These are phyloP conservation scores for Penicillium sp. DNA, from an alignment of 2,329 filamentous ascomycete species.

Conservation along the genomic window DNA sequence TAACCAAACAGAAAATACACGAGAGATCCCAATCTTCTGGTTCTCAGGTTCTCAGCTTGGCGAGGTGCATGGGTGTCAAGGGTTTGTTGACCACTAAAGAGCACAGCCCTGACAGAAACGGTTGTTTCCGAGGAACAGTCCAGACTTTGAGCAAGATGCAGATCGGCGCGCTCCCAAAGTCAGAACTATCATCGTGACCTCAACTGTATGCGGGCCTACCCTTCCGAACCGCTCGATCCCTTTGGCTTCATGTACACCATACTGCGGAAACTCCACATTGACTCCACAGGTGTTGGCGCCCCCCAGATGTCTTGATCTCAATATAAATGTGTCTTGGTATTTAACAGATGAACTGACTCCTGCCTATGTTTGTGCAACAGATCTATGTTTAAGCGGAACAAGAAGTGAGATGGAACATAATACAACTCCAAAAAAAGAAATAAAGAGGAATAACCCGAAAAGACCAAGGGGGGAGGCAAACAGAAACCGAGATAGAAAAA, in stretches of 20 bases:
- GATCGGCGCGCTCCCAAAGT: slow-evolving; percentile 5
- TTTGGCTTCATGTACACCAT: slow-evolving; percentile 21
- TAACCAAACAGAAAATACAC: slow-evolving; percentile 13
- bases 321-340: not conserved
- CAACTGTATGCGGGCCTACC: slow-evolving; percentile 13
- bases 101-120: slow-evolving; percentile 29
- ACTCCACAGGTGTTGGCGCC: slow-evolving; percentile 10
- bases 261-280: slow-evolving; percentile 12
- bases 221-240: slow-evolving; percentile 20
- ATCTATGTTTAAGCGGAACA: not conserved
- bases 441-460: slow-evolving; percentile 2
- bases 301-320: not conserved
- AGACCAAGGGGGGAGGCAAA: not conserved
- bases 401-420: not conserved
- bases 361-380: not conserved
- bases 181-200: slow-evolving; percentile 11
- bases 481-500: not conserved
- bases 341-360: not conserved
- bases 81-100: slow-evolving; percentile 27
- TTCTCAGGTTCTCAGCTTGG: slow-evolving; percentile 34
- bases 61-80: slow-evolving; percentile 35
- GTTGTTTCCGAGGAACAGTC: slow-evolving; percentile 1
- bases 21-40: slow-evolving; percentile 37
- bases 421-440: not conserved
- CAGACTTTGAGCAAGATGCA: not conserved